Evolutionary conservation across 345 rosid genomes (phyloP).

Genomic region (Salix viminalis): DNA sequence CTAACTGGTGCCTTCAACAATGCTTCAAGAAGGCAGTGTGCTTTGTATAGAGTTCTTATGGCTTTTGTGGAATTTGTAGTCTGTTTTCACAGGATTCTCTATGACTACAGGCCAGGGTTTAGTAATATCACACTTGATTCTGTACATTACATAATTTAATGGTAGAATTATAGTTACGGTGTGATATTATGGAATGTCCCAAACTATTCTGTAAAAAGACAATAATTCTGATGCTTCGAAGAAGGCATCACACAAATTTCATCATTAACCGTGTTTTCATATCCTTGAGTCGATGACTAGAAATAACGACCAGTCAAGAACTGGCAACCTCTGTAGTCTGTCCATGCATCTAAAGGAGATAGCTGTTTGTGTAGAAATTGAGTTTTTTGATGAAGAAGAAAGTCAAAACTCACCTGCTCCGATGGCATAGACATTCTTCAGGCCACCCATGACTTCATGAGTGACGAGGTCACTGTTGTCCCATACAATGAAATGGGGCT

Average conservation of each 20-base stretch:
- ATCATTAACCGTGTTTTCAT: background rate
- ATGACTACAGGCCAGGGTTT: background rate
- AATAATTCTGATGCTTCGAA: background rate
- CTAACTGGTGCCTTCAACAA: background rate
- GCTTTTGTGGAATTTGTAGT: background rate
- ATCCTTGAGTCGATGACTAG: background rate
- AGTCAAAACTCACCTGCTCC: slow-evolving; percentile 72
- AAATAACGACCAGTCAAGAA: background rate
- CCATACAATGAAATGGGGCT: slow-evolving; percentile 90
- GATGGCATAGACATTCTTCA: slow-evolving; percentile 97
- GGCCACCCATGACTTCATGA: slow-evolving; percentile 99
- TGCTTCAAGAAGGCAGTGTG: background rate
- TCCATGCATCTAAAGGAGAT: background rate
- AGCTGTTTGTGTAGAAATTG: background rate
- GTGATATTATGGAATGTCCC: background rate
- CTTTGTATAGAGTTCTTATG: background rate
- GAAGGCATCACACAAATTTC: background rate
- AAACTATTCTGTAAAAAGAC: background rate
- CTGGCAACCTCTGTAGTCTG: background rate
- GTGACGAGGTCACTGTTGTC: slow-evolving; percentile 95
- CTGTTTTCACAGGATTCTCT: background rate
- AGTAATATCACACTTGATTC: background rate
- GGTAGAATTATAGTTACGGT: background rate
- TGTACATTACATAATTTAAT: background rate
- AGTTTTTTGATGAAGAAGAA: background rate